These are phyloP conservation scores for Cinchona pubescens DNA, from an alignment of 257 asterid genomes.

Conservation along the genomic window DNA sequence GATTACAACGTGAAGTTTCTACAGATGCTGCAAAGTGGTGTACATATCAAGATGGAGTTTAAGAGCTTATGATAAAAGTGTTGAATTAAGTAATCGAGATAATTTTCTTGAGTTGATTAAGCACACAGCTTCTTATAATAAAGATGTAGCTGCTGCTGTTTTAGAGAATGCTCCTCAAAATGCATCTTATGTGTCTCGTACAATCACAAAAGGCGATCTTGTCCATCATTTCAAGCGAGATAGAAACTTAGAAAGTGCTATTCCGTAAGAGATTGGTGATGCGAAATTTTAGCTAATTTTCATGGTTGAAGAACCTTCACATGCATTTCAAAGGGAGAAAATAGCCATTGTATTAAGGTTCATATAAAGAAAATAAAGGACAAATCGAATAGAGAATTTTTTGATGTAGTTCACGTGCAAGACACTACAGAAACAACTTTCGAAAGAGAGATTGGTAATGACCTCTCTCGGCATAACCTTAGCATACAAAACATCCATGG, in stretches of 20 bases:
- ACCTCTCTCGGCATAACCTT: not conserved
- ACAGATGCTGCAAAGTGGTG: not conserved
- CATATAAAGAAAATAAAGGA: not conserved
- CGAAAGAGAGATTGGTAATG: not conserved
- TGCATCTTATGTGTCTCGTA: constrained; percentile 5
- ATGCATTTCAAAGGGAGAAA: not conserved
- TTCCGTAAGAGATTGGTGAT: constrained; percentile 1
- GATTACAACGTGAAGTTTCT: constrained; percentile 3
- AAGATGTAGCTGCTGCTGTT: not conserved
- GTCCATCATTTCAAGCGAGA: not conserved
- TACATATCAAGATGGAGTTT: not conserved
- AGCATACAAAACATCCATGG: not conserved
- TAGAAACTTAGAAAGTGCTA: not conserved
- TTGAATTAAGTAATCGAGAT: not conserved
- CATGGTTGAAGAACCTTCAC: not conserved
- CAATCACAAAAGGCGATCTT: constrained; percentile 10
- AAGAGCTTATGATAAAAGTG: constrained; percentile 1
- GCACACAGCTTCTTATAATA: not conserved
- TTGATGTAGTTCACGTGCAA: constrained; percentile 1
- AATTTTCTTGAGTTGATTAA: constrained; percentile 10
- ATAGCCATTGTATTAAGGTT: constrained; percentile 1
- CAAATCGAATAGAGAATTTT: not conserved
- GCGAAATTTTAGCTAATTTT: not conserved
- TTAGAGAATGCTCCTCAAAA: constrained; percentile 5
- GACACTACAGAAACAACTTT: not conserved